phyloP scores from a whole-genome alignment of 495 filamentous ascomycete genomes.

The Monascus purpureus region DNA sequence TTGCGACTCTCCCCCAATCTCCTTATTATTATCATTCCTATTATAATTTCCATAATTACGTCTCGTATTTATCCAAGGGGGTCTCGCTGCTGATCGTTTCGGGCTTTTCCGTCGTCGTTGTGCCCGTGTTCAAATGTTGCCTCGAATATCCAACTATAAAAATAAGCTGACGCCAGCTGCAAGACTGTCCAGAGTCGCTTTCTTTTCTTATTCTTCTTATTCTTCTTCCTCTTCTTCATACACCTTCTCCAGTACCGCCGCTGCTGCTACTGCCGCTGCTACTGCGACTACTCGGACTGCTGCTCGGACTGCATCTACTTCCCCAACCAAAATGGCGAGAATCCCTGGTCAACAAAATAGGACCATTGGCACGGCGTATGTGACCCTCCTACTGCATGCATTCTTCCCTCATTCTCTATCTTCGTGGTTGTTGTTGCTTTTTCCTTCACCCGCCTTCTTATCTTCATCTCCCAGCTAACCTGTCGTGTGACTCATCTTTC shows the following conservation, averaged over 20 bases:
- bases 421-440: not conserved
- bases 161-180: too few relatives aligned
- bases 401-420: not conserved
- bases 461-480: not conserved
- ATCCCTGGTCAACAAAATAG: not conserved
- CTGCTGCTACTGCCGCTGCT: not conserved
- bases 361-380: not conserved
- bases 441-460: not conserved
- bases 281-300: too few relatives aligned
- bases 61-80: too few relatives aligned
- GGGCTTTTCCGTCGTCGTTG: too few relatives aligned
- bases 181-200: not conserved
- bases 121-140: too few relatives aligned
- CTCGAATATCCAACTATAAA: not conserved
- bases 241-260: not conserved
- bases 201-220: not conserved
- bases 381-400: too few relatives aligned
- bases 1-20: too few relatives aligned
- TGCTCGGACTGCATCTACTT: not conserved
- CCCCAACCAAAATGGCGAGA: not conserved
- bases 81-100: too few relatives aligned
- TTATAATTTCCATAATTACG: too few relatives aligned
- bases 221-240: slow-evolving; percentile 1
- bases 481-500: slow-evolving; percentile 1
- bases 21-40: too few relatives aligned